Conservation (phyloP, 108 stramenopile genomes). For the Epithemia pelagica region DNA sequence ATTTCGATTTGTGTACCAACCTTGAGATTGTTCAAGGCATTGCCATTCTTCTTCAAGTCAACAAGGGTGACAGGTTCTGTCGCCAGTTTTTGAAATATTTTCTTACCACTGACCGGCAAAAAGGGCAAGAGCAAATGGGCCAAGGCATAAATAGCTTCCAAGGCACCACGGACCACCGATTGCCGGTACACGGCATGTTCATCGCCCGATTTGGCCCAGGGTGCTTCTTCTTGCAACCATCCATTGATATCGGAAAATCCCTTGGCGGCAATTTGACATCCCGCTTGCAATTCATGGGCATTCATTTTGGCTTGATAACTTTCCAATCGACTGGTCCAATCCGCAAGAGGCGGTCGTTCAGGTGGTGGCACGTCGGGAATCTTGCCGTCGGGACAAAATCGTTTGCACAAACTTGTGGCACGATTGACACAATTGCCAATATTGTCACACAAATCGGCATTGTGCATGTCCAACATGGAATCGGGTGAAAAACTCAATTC, state of each 20-base stretch:
- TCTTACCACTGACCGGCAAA: conserved; percentile 73
- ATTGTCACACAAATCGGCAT: conserved; percentile 92
- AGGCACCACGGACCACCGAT: conserved; percentile 78
- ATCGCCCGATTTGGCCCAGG: conserved; percentile 94
- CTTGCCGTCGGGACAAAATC: conserved; percentile 74
- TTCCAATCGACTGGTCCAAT: conserved; percentile 45
- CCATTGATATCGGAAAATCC: conserved; percentile 88
- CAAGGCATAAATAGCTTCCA: conserved; percentile 92
- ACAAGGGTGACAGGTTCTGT: conserved; percentile 52
- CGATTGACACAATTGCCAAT: conserved; percentile 96
- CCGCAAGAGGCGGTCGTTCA: conserved; percentile 4
- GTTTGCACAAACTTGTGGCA: conserved; percentile 82
- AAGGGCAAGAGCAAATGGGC: conserved; percentile 90
- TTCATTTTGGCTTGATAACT: conserved; percentile 72
- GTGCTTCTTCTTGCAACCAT: conserved; percentile 89
- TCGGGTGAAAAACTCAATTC: conserved; percentile 86
- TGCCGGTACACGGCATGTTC: conserved; percentile 68
- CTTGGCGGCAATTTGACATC: conserved; percentile 67
- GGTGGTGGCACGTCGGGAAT: conserved; percentile 59
- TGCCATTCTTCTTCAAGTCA: conserved; percentile 42
- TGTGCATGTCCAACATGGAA: conserved; percentile 86
- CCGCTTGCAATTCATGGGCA: conserved; percentile 62
- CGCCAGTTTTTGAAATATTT: conserved; percentile 87
- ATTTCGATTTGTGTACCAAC: conserved; percentile 62
- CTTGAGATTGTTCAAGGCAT: conserved; percentile 37